Evolutionary conservation across 495 filamentous ascomycete genomes (phyloP).

Genomic region (Tuber indicum): DNA sequence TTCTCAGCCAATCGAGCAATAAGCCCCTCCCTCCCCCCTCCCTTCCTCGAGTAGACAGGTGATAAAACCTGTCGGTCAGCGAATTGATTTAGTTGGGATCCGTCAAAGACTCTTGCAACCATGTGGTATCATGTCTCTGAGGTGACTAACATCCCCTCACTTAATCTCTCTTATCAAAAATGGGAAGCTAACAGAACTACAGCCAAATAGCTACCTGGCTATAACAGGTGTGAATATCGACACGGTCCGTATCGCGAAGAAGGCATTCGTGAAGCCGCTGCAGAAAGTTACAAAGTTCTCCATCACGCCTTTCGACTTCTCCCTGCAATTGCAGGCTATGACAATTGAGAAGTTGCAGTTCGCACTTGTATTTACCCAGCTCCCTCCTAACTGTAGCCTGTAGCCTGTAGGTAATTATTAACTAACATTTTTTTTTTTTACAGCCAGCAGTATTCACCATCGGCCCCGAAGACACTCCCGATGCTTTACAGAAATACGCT

Average conservation of each 20-base stretch:
- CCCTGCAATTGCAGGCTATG: conserved; percentile 72
- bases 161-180: conserved; percentile 30
- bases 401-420: neutral
- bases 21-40: neutral
- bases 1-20: neutral
- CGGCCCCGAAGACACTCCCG: conserved; percentile 55
- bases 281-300: conserved; percentile 54
- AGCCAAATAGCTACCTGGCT: conserved; percentile 64
- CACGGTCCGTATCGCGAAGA: conserved; percentile 65
- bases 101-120: neutral
- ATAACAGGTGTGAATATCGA: conserved; percentile 69
- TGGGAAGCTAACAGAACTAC: conserved; percentile 46
- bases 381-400: too few relatives aligned
- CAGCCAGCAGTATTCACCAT: conserved; percentile 81
- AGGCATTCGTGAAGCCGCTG: conserved; percentile 61
- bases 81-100: neutral
- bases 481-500: conserved; percentile 68
- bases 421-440: neutral
- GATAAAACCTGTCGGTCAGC: neutral
- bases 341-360: conserved; percentile 70
- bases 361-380: neutral
- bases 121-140: conserved; percentile 31
- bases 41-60: neutral
- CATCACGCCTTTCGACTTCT: conserved; percentile 71
- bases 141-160: neutral